Conservation (phyloP, 2,329 filamentous ascomycete genomes). For the Fusarium sp. region DNA sequence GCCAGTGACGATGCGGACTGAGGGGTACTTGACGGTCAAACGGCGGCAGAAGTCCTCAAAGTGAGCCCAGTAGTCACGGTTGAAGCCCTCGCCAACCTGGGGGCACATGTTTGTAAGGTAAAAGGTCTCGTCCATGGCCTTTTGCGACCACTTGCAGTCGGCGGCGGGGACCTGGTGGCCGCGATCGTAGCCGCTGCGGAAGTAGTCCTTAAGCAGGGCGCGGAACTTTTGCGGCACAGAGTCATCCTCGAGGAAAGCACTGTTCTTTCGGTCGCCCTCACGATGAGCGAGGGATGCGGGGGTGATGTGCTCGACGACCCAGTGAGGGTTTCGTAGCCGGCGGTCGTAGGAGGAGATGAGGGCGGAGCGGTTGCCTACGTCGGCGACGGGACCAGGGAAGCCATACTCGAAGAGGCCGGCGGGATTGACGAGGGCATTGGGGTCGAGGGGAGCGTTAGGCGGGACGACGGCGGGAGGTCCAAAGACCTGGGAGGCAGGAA, state of each 20-base stretch:
- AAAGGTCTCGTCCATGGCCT: slow-evolving; percentile 96
- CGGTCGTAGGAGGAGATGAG: slow-evolving; percentile 92
- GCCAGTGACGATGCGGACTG: slow-evolving; percentile 91
- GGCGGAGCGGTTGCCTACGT: slow-evolving; percentile 80
- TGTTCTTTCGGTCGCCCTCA: slow-evolving; percentile 86
- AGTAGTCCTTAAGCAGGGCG: slow-evolving; percentile 92
- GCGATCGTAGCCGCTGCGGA: slow-evolving; percentile 92
- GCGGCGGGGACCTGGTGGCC: slow-evolving; percentile 98
- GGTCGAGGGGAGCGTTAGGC: slow-evolving; percentile 45
- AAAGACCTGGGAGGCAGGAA: slow-evolving; percentile 71
- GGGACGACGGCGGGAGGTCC: slow-evolving; percentile 47
- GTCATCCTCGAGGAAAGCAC: slow-evolving; percentile 83
- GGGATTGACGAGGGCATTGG: slow-evolving; percentile 72
- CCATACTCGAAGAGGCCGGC: slow-evolving; percentile 85
- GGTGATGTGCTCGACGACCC: slow-evolving; percentile 98
- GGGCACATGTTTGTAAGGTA: slow-evolving; percentile 96
- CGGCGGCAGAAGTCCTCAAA: slow-evolving; percentile 97
- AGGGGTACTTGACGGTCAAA: slow-evolving; percentile 83
- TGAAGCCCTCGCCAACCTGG: slow-evolving; percentile 98
- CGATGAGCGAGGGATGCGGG: slow-evolving; percentile 80
- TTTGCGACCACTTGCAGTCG: slow-evolving; percentile 94
- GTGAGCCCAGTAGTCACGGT: slow-evolving; percentile 99
- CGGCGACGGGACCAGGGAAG: slow-evolving; percentile 90
- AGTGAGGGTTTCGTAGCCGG: slow-evolving; percentile 88
- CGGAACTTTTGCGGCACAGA: slow-evolving; percentile 87